Evolutionary conservation across 2,329 filamentous ascomycete species (phyloP), one percentile per base, ranked within the genome.

Genomic region (Hypocrella siamensis): DNA sequence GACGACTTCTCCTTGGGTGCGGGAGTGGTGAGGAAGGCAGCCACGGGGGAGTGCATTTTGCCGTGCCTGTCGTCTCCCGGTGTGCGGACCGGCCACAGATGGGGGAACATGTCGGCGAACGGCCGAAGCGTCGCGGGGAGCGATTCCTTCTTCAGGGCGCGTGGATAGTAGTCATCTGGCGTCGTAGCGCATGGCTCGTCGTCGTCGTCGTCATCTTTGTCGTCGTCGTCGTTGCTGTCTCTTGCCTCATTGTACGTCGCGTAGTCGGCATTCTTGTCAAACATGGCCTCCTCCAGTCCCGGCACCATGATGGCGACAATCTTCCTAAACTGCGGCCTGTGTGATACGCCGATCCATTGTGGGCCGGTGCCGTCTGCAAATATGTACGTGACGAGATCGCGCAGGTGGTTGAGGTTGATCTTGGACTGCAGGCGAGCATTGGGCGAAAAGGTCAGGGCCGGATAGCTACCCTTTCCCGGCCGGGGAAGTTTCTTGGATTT

Each of bases 231-330:
- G 33, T 39, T 40, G 38, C 42, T 38, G 17, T 35, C 30, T n/a
- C 31, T 28, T 18, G 27, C 18, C 17, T 57, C 48, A 27, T 63
- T 60, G 44, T 64, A 71, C 2, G 48, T 54, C 8, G 54, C 48
- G 30, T 65, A 65, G 40, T 73, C 57, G 24, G 67, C 61, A 24
- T 55, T 48, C 10, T 70, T 65, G 51, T 79, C 72, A 57, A 96
- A 93, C 80, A 96, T 90, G 39, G 75, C 79, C 46, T 83, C 71
- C 49, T 96, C 88, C 17, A 98, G 58, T 0, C 90, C 90, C 9
- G 90, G 90, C 9, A 94, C 75, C 80, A 94, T 88, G 41, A 98
- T 60, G 26, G 82, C 71, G 19, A 96, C 86, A 19, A 92, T 79
- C 56, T 90, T 92, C 40, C 72, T 61, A 43, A 80, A 74, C 36